phyloP scores from a whole-genome alignment of 164 flowering plant genomes.

The Vitis cinerea region DNA sequence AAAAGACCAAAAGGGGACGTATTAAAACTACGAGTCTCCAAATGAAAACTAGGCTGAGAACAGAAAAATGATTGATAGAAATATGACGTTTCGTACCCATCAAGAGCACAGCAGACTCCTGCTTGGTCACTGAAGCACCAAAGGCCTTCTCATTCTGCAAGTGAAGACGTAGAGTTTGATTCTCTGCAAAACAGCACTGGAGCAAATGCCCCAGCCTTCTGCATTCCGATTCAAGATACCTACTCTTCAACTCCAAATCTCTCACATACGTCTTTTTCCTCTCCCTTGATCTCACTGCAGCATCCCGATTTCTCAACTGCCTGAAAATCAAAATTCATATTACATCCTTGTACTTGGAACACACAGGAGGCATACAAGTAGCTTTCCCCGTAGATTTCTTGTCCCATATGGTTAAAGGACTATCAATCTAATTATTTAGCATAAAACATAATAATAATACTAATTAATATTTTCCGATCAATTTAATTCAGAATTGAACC shows the following conservation, averaged over 20 bases:
- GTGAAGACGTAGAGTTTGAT: conserved; percentile 64
- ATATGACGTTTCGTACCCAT: conserved; percentile 57
- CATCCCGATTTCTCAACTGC: conserved; percentile 88
- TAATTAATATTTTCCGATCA: no score
- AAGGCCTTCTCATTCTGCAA: conserved; percentile 46
- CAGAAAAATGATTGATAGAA: background rate
- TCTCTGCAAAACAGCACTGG: conserved; percentile 65
- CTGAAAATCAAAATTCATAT: conserved; percentile 33
- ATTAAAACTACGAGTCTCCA: background rate
- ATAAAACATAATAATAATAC: no score
- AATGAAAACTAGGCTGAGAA: background rate
- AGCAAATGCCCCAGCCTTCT: conserved; percentile 68
- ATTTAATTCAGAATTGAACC: no score
- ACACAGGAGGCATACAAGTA: no score
- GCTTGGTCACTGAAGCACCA: conserved; percentile 69
- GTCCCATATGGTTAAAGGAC: no score
- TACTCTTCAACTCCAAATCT: conserved; percentile 87
- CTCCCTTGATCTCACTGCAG: conserved; percentile 88
- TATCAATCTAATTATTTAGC: no score
- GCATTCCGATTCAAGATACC: conserved; percentile 76
- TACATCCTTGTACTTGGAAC: no score
- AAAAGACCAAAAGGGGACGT: no score
- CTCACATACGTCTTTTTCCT: conserved; percentile 80
- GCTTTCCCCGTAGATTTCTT: no score
- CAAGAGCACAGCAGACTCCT: conserved; percentile 99